Conservation (phyloP, 306 rosid genomes). For the Malus sylvestris region DNA sequence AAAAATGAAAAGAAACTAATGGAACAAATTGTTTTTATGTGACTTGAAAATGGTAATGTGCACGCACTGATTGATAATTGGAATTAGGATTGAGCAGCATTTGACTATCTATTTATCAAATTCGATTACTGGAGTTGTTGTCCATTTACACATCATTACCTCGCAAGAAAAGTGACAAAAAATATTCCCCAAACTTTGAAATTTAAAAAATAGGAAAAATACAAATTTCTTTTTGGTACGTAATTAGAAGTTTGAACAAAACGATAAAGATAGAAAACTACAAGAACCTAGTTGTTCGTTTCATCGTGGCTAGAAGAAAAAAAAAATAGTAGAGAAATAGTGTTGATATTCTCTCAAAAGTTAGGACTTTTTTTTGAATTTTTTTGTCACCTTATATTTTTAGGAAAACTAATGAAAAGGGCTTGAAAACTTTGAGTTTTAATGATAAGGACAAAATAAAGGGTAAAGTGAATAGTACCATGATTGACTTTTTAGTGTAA, state of each 20-base stretch:
- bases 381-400: too few species aligned
- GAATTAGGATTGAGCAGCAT: neutral
- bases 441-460: too few species aligned
- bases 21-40: neutral
- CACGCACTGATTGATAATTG: neutral
- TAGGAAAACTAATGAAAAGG: too few species aligned
- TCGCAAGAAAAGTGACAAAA: neutral
- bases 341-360: too few species aligned
- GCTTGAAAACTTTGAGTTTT: too few species aligned
- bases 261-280: slow-evolving; percentile 2
- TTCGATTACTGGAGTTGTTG: neutral
- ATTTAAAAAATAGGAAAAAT: neutral
- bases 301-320: neutral
- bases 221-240: slow-evolving; percentile 1
- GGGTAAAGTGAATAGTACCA: too few species aligned
- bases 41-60: neutral
- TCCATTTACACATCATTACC: neutral
- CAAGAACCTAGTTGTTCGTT: neutral
- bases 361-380: rapidly evolving
- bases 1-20: too few species aligned
- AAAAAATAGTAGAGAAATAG: neutral
- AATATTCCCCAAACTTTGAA: neutral
- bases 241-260: neutral
- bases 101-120: neutral
- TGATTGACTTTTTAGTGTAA: too few species aligned